Evolutionary conservation across 106 monocot species (phyloP).

Genomic region (Acorus calamus): DNA sequence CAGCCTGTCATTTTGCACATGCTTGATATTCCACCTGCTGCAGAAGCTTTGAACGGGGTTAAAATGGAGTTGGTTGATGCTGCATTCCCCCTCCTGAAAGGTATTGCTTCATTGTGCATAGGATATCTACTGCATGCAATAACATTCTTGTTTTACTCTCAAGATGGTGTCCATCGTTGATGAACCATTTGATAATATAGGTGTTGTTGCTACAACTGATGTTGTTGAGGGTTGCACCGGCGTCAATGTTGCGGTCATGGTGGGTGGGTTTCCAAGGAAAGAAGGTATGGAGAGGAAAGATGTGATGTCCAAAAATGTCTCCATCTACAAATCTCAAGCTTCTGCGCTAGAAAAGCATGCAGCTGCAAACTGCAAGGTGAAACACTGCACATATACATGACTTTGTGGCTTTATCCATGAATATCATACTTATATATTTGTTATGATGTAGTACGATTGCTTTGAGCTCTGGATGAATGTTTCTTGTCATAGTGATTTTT

Average conservation of each 20-base stretch:
- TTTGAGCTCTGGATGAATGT: too few relatives aligned
- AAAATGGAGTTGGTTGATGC: constrained; percentile 94
- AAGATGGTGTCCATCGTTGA: too few relatives aligned
- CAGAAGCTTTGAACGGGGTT: constrained; percentile 77
- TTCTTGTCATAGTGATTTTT: too few relatives aligned
- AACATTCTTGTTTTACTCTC: background rate
- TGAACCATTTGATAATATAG: constrained; percentile 11
- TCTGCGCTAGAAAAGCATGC: constrained; percentile 74
- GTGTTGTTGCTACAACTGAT: constrained; percentile 82
- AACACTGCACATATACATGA: too few relatives aligned
- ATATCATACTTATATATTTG: too few relatives aligned
- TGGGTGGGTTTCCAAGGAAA: constrained; percentile 86
- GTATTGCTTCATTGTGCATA: constrained; percentile 6
- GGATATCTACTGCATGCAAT: background rate
- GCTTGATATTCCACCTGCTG: constrained; percentile 82
- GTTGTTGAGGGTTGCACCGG: constrained; percentile 77
- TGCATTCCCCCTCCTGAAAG: constrained; percentile 88
- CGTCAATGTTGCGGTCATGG: constrained; percentile 79
- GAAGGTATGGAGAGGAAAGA: constrained; percentile 95
- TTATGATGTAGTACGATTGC: too few relatives aligned
- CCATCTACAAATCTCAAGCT: constrained; percentile 88
- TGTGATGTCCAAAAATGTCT: constrained; percentile 94
- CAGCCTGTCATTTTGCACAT: constrained; percentile 86
- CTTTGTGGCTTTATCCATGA: too few relatives aligned
- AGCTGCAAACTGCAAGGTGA: constrained; percentile 82